Conservation (phyloP, 768 basidiomycete species). For the Phylloporus arenicola region DNA sequence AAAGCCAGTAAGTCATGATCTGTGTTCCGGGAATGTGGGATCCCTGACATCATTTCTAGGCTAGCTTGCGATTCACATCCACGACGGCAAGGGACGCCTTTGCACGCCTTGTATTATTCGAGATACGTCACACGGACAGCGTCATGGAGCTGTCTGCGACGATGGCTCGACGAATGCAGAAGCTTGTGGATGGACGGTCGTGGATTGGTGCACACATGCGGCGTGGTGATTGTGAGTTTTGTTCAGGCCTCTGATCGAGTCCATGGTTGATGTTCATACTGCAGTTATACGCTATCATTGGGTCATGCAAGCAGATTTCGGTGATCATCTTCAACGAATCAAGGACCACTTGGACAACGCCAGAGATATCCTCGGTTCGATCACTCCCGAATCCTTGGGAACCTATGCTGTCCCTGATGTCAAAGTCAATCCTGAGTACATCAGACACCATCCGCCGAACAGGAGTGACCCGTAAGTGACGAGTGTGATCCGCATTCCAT, state of each 20-base stretch:
- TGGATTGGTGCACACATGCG: conserved; percentile 44
- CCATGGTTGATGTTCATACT: neutral
- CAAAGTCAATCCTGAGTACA: conserved; percentile 11
- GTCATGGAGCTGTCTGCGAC: conserved; percentile 26
- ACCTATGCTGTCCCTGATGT: conserved; percentile 22
- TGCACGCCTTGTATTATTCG: conserved; percentile 29
- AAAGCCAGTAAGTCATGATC: conserved; percentile 32
- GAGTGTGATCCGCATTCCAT: neutral
- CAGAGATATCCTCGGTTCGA: conserved; percentile 16
- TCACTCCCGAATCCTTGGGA: conserved; percentile 13
- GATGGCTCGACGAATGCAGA: conserved; percentile 31
- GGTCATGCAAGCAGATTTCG: conserved; percentile 33
- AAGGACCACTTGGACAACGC: conserved; percentile 19
- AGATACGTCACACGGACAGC: conserved; percentile 25
- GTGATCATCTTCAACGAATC: conserved; percentile 35
- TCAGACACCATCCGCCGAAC: conserved; percentile 15
- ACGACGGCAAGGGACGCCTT: conserved; percentile 28
- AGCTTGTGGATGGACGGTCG: conserved; percentile 27
- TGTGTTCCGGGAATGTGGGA: neutral
- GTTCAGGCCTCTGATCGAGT: neutral
- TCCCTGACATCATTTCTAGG: conserved; percentile 20
- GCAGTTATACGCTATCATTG: conserved; percentile 31
- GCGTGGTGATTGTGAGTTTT: conserved; percentile 37
- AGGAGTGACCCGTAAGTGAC: conserved; percentile 19
- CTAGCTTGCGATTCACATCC: conserved; percentile 31